A percentile compares a stretch with the other conserved stretches of the same genome.
Conservation (phyloP, 129 eudicot species). For the Tagetes patula region DNA sequence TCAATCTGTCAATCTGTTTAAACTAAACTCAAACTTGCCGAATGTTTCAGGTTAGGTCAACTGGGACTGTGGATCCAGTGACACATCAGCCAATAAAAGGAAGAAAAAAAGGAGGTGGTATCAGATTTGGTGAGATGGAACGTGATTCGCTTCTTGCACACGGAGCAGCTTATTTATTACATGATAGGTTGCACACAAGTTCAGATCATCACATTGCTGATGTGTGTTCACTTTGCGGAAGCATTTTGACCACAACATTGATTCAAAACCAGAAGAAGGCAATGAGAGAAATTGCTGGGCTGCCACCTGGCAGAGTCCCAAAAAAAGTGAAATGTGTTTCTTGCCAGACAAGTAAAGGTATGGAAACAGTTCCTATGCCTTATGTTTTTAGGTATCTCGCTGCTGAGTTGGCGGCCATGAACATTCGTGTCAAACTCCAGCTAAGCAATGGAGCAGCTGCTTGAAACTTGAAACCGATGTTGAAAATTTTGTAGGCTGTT, state of each 20-base stretch:
- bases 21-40: too few relatives aligned
- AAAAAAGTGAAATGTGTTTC: constrained; percentile 75
- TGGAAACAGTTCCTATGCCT: constrained; percentile 98
- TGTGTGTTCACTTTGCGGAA: constrained; percentile 86
- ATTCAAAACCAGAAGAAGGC: constrained; percentile 53
- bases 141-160: constrained; percentile 93
- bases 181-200: constrained; percentile 81
- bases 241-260: constrained; percentile 62
- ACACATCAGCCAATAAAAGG: constrained; percentile 95
- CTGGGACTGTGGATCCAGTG: constrained; percentile 77
- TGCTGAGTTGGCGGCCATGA: constrained; percentile 93
- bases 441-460: constrained; percentile 62
- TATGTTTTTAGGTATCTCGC: constrained; percentile 88
- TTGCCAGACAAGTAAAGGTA: constrained; percentile 74
- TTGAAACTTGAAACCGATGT: constrained; percentile 6
- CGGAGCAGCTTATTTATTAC: constrained; percentile 89
- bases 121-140: constrained; percentile 97
- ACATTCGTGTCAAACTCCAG: constrained; percentile 67
- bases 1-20: too few relatives aligned
- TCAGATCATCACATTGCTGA: constrained; percentile 93
- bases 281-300: constrained; percentile 47
- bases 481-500: not conserved
- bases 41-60: constrained; percentile 69
- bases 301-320: constrained; percentile 67
- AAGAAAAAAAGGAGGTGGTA: constrained; percentile 92